A percentile compares a stretch with the other conserved stretches of the same genome.
phyloP scores from a whole-genome alignment of 345 rosid species.

The Bruguiera sexangula region DNA sequence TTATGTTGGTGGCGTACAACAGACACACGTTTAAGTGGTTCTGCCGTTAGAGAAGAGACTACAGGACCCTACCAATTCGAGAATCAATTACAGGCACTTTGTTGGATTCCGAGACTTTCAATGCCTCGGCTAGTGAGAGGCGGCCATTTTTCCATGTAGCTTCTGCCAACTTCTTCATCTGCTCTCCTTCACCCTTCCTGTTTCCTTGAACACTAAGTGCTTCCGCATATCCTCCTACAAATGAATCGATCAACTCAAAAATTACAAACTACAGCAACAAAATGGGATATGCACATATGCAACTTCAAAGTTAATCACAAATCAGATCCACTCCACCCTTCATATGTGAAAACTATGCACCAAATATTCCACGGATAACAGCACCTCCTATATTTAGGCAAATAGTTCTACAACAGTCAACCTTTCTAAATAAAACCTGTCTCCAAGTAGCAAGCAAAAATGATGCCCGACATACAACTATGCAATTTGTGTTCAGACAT shows the following conservation, averaged over 20 bases:
- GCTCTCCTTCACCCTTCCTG: slow-evolving; percentile 79
- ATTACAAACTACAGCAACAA: not conserved
- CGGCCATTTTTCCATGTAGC: slow-evolving; percentile 68
- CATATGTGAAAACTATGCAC: no score
- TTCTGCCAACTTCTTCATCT: slow-evolving; percentile 78
- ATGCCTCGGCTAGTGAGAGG: slow-evolving; percentile 54
- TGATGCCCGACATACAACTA: not conserved
- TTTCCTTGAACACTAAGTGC: slow-evolving; percentile 63
- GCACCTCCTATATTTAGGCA: no score
- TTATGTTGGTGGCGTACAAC: not conserved
- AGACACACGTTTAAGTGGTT: not conserved
- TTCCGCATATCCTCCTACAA: slow-evolving; percentile 73
- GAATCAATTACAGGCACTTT: slow-evolving; percentile 57
- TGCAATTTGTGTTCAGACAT: not conserved
- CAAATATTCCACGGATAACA: no score
- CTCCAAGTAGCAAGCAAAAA: not conserved
- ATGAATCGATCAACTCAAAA: not conserved
- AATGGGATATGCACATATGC: not conserved
- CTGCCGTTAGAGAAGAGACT: slow-evolving; percentile 1
- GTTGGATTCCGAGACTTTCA: slow-evolving; percentile 41
- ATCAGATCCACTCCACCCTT: no score
- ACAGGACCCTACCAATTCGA: slow-evolving; percentile 53
- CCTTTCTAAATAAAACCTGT: not conserved
- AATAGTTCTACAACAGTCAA: no score
- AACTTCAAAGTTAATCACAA: no score